phyloP scores from a whole-genome alignment of 768 basidiomycete species.

The Rhizopogon rudus region DNA sequence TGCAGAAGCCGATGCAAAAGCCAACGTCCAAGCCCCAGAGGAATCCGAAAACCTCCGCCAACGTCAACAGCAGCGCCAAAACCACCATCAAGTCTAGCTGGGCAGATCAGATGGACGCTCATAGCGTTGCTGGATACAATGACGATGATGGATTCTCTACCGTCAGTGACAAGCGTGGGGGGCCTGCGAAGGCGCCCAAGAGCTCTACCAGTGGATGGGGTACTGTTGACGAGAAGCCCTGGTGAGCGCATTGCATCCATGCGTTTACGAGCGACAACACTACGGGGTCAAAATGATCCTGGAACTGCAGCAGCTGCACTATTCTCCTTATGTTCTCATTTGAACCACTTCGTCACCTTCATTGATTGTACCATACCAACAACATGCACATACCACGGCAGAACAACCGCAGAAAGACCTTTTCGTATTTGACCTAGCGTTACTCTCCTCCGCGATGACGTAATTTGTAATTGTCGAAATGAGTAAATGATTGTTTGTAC shows the following conservation, averaged over 20 bases:
- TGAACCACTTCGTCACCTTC: neutral
- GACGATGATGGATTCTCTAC: neutral
- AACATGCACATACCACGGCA: neutral
- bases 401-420: neutral
- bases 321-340: neutral
- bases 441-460: neutral
- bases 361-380: neutral
- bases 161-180: constrained; percentile 9
- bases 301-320: neutral
- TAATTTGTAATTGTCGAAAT: no score
- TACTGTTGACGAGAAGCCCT: constrained; percentile 15
- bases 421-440: neutral
- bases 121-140: constrained; percentile 4
- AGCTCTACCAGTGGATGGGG: constrained; percentile 24
- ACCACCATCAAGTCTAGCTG: constrained; percentile 9
- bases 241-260: constrained; percentile 8
- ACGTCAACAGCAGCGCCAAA: constrained; percentile 1
- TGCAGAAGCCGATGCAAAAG: no score
- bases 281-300: neutral
- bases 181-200: constrained; percentile 5
- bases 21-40: neutral
- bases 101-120: constrained; percentile 25
- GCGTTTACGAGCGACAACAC: neutral
- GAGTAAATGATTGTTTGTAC: neutral
- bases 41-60: neutral